phyloP scores from a whole-genome alignment of 2,329 filamentous ascomycete genomes.

The Monosporascus sp. region DNA sequence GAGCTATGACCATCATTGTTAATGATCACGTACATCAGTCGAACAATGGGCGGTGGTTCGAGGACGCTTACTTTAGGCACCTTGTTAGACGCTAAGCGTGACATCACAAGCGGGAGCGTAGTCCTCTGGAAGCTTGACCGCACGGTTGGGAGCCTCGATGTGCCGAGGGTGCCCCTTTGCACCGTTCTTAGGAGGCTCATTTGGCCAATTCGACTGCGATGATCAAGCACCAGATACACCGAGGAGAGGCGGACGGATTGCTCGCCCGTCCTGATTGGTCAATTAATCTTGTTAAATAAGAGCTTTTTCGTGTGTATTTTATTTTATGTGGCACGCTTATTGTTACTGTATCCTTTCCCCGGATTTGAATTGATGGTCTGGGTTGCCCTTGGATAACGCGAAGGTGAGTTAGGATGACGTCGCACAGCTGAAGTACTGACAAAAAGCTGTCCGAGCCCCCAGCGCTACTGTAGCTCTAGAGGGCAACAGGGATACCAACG shows the following conservation, averaged over 20 bases:
- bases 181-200: constrained; percentile 24
- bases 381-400: too few species aligned
- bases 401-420: too few species aligned
- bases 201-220: constrained; percentile 2
- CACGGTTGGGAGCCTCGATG: constrained; percentile 16
- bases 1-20: constrained; percentile 45
- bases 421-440: too few species aligned
- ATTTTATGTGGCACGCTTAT: too few species aligned
- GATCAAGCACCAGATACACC: not conserved
- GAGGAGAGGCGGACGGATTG: not conserved
- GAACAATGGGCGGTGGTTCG: not conserved
- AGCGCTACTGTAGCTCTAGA: too few species aligned
- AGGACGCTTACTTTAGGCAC: constrained; percentile 9
- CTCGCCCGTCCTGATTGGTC: not conserved
- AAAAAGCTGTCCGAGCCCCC: too few species aligned
- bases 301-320: too few species aligned
- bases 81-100: constrained; percentile 25
- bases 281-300: not conserved
- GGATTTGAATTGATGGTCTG: too few species aligned
- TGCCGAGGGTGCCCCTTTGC: constrained; percentile 17
- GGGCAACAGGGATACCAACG: too few species aligned
- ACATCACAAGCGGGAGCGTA: constrained; percentile 22
- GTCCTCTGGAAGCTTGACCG: constrained; percentile 25
- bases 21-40: not conserved
- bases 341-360: too few species aligned